Conservation (phyloP, 495 filamentous ascomycete genomes). For the Recurvomyces mirabilis region DNA sequence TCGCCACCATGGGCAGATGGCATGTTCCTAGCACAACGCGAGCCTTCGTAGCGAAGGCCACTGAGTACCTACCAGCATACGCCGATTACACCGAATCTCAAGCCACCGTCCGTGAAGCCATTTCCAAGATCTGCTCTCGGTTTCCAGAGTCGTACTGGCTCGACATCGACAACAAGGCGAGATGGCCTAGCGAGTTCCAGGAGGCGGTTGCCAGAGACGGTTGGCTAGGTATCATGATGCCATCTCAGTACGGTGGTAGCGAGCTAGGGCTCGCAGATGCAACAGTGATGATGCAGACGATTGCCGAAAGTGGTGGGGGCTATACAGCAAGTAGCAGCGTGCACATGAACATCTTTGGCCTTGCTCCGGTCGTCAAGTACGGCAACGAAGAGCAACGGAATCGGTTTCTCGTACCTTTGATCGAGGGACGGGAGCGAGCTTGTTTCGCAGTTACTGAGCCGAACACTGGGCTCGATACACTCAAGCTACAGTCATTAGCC, state of each 20-base stretch:
- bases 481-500: conserved; percentile 23
- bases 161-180: conserved; percentile 17
- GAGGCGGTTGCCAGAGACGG: conserved; percentile 24
- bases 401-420: conserved; percentile 21
- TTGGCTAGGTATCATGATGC: conserved; percentile 27
- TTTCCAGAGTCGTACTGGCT: conserved; percentile 25
- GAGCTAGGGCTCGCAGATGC: conserved; percentile 24
- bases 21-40: too few species aligned
- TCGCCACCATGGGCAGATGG: too few species aligned
- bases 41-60: conserved; percentile 17
- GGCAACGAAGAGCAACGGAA: conserved; percentile 24
- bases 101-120: conserved; percentile 22
- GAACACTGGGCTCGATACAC: conserved; percentile 27
- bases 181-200: conserved; percentile 23
- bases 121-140: conserved; percentile 22
- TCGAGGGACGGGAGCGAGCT: conserved; percentile 21
- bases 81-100: conserved; percentile 25
- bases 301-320: conserved; percentile 25
- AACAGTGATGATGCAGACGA: conserved; percentile 28
- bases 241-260: conserved; percentile 23
- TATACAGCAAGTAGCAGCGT: conserved; percentile 21
- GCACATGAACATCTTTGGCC: conserved; percentile 28
- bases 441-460: conserved; percentile 28
- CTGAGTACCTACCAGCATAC: conserved; percentile 21
- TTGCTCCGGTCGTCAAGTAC: conserved; percentile 25